Base-by-base conservation (phyloP, 805 yeast genomes). In the Candida silvicultrix region DNA sequence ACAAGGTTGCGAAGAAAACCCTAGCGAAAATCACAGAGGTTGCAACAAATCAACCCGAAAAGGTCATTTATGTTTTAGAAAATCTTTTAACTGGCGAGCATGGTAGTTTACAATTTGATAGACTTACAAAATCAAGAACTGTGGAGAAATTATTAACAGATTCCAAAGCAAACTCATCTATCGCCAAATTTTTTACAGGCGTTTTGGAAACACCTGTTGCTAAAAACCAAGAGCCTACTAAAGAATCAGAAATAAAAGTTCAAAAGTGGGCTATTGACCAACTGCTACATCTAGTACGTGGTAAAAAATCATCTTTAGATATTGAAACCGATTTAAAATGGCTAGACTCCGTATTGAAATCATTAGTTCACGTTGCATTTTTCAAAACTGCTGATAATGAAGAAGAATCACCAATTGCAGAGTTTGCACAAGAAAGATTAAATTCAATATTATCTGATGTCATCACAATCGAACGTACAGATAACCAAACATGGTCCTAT, bases 51-150 rank as follows among this genome's bases (percentile, higher is more conserved):
- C 64, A 75, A 45, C 70, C 76, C 3, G 53, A 54, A 2, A 63
- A 66, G 38, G 54, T 68, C 9, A 52, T 62, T 5, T 65, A 65
- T 22, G 53, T 64, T 25, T 43, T 75, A 8, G 43, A 59, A 23
- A 53, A 59, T 3, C 45, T 81, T 3, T 53, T 78, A 15, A 53
- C 64, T 32, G 73, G 76, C 14, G 63, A 68, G 16, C 70, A 71
- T 23, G 86, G 86, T 5, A 74, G 78, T 36, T 70, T 85, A 56
- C 80, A 80, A 49, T 89, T 90, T 63, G 97, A 90, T 63, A 71
- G 75, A 49, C 60, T 85, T 25, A 83, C 96, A 2, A 89, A 85
- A 57, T 68, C 90, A 1, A 88, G 83, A 59, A 77, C 88, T 0
- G 66, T 78, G 12, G 80, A 78, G 38, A 62, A 59, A 14, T 57